Conservation (phyloP, 192 early-diverging fungal species). For the Powellomyces hirtus region DNA sequence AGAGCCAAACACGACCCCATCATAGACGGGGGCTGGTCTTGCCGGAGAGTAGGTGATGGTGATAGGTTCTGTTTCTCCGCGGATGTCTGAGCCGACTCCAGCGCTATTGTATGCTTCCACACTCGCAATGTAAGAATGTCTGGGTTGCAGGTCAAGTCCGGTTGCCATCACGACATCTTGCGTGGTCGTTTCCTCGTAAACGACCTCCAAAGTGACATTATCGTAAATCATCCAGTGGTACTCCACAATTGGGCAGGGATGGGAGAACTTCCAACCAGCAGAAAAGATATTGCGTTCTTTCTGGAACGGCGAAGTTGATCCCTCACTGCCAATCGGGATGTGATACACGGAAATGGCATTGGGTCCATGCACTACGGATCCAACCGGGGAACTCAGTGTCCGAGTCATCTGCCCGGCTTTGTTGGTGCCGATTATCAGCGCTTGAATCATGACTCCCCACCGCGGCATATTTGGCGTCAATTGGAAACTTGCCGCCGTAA, state of each 20-base stretch:
- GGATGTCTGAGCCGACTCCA: no score
- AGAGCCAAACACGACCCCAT: no score
- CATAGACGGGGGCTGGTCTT: no score
- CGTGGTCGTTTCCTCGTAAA: background rate
- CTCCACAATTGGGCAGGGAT: constrained; percentile 5
- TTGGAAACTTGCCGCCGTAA: background rate
- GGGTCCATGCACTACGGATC: background rate
- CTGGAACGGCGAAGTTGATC: no score
- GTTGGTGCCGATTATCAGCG: background rate
- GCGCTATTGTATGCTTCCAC: no score
- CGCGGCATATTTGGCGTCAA: background rate
- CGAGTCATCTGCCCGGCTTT: background rate
- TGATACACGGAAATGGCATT: background rate
- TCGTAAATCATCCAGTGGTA: background rate
- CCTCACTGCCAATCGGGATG: background rate
- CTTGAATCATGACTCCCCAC: background rate
- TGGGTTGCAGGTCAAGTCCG: background rate
- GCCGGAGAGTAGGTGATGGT: no score
- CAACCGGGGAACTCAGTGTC: background rate
- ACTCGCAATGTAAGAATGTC: background rate
- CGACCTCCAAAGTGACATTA: background rate
- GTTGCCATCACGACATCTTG: background rate
- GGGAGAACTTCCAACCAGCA: constrained; percentile 2
- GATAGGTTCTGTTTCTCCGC: no score
- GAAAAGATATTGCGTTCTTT: background rate